These are phyloP conservation scores for Onygenales sp. DNA, from an alignment of 2,329 filamentous ascomycete genomes.

Conservation along the genomic window DNA sequence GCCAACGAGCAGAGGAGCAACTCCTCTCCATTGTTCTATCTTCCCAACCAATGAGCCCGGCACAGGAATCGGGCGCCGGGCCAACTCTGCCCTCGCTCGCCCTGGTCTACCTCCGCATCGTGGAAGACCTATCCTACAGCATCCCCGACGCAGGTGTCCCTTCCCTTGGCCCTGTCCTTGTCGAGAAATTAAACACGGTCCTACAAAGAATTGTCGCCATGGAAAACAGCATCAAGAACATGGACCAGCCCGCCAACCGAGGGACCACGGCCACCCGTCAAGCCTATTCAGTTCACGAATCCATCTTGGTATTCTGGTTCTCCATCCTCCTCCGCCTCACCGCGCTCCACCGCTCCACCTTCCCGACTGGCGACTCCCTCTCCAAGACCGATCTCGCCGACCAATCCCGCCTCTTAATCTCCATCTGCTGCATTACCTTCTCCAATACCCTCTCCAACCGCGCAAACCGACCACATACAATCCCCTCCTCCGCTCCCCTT, in stretches of 20 bases:
- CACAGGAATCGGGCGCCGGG: constrained; percentile 1
- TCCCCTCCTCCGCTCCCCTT: constrained; percentile 18
- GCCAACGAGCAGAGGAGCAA: constrained; percentile 32
- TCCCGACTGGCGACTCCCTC: constrained; percentile 17
- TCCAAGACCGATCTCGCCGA: constrained; percentile 20
- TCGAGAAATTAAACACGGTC: constrained; percentile 32
- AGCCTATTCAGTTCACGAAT: constrained; percentile 19
- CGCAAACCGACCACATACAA: constrained; percentile 20
- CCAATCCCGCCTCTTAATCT: constrained; percentile 28
- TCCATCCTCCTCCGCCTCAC: constrained; percentile 32
- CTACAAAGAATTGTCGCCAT: constrained; percentile 27
- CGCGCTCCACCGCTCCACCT: constrained; percentile 30
- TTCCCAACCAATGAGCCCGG: constrained; percentile 7
- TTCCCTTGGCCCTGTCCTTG: constrained; percentile 23
- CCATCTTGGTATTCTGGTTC: constrained; percentile 30
- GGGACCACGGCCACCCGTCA: constrained; percentile 9
- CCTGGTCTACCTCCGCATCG: constrained; percentile 28
- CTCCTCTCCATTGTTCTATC: constrained; percentile 27
- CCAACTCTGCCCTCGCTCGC: constrained; percentile 3
- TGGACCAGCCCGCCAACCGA: constrained; percentile 4
- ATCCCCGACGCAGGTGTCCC: constrained; percentile 24
- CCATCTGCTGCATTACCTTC: constrained; percentile 32
- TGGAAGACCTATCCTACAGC: constrained; percentile 29
- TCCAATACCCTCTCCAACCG: constrained; percentile 25
- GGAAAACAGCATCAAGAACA: constrained; percentile 17